Percentiles rank a stretch among this genome's conserved stretches.
These are phyloP conservation scores for Chaetomidium leptoderma DNA, from an alignment of 495 filamentous ascomycete species.

Conservation along the genomic window DNA sequence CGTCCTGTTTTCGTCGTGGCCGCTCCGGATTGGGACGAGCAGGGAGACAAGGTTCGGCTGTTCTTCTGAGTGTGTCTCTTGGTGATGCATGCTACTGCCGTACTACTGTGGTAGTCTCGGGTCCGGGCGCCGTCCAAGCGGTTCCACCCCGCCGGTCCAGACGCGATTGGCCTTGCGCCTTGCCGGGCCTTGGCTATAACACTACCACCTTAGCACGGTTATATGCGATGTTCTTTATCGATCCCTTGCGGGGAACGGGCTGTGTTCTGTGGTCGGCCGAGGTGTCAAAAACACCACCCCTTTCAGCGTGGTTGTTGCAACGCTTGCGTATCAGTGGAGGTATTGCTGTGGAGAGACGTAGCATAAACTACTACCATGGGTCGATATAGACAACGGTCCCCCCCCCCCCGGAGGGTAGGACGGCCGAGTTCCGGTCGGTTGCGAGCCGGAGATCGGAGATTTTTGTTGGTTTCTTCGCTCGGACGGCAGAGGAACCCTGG, in stretches of 20 bases:
- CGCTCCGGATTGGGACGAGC: conserved; percentile 12
- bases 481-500: too few species aligned
- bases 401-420: too few species aligned
- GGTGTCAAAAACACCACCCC: conserved; percentile 1
- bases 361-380: background rate
- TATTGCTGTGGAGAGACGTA: background rate
- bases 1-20: conserved; percentile 8
- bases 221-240: background rate
- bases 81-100: background rate
- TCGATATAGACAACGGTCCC: too few species aligned
- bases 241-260: background rate
- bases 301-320: background rate
- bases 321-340: background rate
- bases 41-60: too few species aligned
- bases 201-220: background rate
- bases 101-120: too few species aligned
- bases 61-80: background rate
- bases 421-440: background rate
- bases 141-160: background rate
- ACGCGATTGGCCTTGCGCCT: background rate
- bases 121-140: background rate
- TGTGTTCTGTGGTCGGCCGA: too few species aligned
- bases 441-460: background rate
- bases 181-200: background rate
- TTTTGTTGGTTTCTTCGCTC: background rate